Evolutionary conservation across 2,329 filamentous ascomycete genomes (phyloP), one percentile per base, ranked within the genome.

Genomic region (Venturia carpophila): DNA sequence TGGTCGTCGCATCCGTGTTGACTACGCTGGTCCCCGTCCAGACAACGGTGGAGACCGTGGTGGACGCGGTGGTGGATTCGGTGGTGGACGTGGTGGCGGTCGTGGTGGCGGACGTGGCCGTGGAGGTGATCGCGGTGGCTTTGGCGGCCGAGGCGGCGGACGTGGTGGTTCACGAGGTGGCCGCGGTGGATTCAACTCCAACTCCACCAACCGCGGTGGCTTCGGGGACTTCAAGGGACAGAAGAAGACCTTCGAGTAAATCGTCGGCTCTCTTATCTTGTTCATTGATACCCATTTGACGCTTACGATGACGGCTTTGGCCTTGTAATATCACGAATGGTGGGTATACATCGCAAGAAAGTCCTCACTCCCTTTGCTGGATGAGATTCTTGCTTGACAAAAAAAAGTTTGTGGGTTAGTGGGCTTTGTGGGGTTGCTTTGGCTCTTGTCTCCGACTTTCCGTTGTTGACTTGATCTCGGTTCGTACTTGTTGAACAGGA

Each of bases 1-100:
- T 69, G 86, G 89, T 65, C 91, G 92, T 71, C 77, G 84, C 64
- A 82, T 96, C 70, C 90, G 92, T 71, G 86, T 96, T 64, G 92
- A 96, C 83, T 97, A 83, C 77, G 89, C 89, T 69, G 80, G 83
- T 68, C 84, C 88, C 71, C 87, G 88, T 70, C 83, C 83, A 76
- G 82, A 84, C 68, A 76, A 77, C 67, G 77, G 70, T 62, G 70
- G 73, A 65, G 76, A 77, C 60, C 75, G 76, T 60, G 72, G 78
- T 67, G 77, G 81, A 69, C 77, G 79, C 65, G 74, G 76, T 62
- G 76, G 79, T 65, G 75, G 79, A 64, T 71, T 73, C 60, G 68
- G 72, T 30, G 74, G 77, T 30, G 74, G 77, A 64, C 71, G 73
- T 61, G 71, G 77, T 68, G 75, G 77, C 52, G 71, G 73, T 64